A percentile compares a stretch with the other conserved stretches of the same genome.
phyloP scores from a whole-genome alignment of 2,329 filamentous ascomycete species.

The Colletotrichum paranaense region DNA sequence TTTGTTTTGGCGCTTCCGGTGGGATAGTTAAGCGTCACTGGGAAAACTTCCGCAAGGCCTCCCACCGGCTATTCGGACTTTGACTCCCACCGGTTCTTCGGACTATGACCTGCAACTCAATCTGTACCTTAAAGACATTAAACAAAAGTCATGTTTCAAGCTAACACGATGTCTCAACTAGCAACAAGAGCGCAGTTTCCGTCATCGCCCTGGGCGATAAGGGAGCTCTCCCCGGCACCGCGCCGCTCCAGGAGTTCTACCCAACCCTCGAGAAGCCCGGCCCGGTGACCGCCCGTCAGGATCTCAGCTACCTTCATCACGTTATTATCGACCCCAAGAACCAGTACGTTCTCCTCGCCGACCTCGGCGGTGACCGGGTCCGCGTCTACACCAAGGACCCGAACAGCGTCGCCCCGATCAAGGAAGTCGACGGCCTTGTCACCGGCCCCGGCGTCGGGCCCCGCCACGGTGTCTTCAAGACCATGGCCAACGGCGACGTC shows the following conservation, averaged over 20 bases:
- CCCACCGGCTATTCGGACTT: no score
- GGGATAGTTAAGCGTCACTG: neutral
- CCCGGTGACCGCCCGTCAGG: constrained; percentile 33
- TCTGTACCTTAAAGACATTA: neutral
- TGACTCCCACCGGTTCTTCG: no score
- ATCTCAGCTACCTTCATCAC: constrained; percentile 33
- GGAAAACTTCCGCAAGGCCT: no score
- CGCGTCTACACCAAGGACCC: constrained; percentile 34
- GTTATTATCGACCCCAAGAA: constrained; percentile 35
- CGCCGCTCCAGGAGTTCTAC: constrained; percentile 35
- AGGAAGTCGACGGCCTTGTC: constrained; percentile 32
- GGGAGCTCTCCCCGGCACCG: constrained; percentile 34
- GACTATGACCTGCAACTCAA: no score
- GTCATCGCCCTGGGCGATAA: constrained; percentile 34
- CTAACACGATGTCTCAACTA: constrained; percentile 15
- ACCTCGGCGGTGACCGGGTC: constrained; percentile 34
- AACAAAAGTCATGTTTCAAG: neutral
- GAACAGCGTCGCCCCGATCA: constrained; percentile 33
- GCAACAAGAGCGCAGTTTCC: constrained; percentile 33
- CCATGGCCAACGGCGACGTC: constrained; percentile 30
- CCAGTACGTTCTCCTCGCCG: constrained; percentile 30
- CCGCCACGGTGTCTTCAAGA: constrained; percentile 38
- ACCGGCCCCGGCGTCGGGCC: constrained; percentile 35
- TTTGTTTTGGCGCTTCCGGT: neutral
- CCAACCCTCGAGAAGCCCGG: constrained; percentile 35